These are phyloP conservation scores for Terfezia claveryi DNA, from an alignment of 495 filamentous ascomycete genomes.

Conservation along the genomic window DNA sequence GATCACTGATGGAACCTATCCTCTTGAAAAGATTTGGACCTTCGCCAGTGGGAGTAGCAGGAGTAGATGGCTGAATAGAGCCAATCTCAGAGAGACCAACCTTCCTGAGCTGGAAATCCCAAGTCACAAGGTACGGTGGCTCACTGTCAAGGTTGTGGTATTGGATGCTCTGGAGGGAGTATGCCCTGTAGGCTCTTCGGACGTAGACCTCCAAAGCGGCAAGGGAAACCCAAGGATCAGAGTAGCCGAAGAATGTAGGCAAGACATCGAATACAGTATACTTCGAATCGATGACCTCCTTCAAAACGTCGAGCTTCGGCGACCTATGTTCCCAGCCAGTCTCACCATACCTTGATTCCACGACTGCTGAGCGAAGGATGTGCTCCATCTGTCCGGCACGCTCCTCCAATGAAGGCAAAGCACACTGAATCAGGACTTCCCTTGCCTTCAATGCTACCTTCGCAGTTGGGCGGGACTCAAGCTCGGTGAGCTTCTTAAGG, in stretches of 20 bases:
- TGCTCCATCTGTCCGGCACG: conserved; percentile 93
- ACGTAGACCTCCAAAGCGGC: conserved; percentile 91
- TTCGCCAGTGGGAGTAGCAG: conserved; percentile 53
- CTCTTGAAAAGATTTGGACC: conserved; percentile 43
- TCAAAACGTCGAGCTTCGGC: conserved; percentile 63
- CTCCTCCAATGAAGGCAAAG: conserved; percentile 87
- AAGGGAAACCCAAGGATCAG: conserved; percentile 83
- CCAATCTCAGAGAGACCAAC: conserved; percentile 65
- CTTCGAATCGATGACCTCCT: conserved; percentile 95
- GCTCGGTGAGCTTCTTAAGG: conserved; percentile 67
- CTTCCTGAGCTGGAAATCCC: conserved; percentile 90
- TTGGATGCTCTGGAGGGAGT: conserved; percentile 64
- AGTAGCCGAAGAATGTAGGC: conserved; percentile 78
- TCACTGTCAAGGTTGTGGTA: conserved; percentile 61
- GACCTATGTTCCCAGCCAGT: conserved; percentile 93
- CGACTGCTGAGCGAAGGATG: conserved; percentile 88
- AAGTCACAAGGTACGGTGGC: conserved; percentile 60
- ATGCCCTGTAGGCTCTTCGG: conserved; percentile 89
- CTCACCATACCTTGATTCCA: conserved; percentile 90
- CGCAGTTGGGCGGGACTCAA: conserved; percentile 71
- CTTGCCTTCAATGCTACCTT: conserved; percentile 95
- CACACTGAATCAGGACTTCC: conserved; percentile 90
- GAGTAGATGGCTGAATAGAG: conserved; percentile 57
- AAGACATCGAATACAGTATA: conserved; percentile 95
- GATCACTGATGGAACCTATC: conserved; percentile 85